A percentile compares a stretch with the other conserved stretches of the same genome.
Evolutionary conservation across 805 yeast genomes (phyloP).

Genomic region (Nakazawaea siamensis): DNA sequence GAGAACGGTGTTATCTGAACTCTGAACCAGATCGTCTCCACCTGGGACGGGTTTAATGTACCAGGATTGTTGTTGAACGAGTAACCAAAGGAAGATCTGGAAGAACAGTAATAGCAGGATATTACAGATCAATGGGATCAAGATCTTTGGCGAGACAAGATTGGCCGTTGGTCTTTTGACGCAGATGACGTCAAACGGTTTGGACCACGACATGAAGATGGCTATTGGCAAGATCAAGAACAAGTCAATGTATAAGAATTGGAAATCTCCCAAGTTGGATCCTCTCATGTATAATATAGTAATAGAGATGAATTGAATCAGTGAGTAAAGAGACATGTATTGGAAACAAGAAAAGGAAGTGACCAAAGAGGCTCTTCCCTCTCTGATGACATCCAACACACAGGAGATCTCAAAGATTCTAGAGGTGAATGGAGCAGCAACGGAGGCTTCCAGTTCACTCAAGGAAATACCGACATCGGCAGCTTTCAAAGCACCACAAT

Average conservation of each 20-base stretch:
- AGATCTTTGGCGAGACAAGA: constrained; percentile 78
- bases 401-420: constrained; percentile 86
- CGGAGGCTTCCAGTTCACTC: constrained; percentile 97
- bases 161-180: constrained; percentile 89
- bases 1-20: constrained; percentile 83
- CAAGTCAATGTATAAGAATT: constrained; percentile 88
- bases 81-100: constrained; percentile 63
- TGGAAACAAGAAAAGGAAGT: constrained; percentile 96
- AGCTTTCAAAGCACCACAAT: constrained; percentile 96
- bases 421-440: constrained; percentile 97
- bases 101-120: constrained; percentile 55
- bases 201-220: constrained; percentile 95
- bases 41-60: constrained; percentile 76
- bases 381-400: constrained; percentile 82
- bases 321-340: constrained; percentile 95
- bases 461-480: constrained; percentile 96
- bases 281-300: constrained; percentile 81
- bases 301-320: constrained; percentile 89
- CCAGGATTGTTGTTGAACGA: constrained; percentile 59
- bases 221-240: constrained; percentile 90
- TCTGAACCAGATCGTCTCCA: constrained; percentile 70
- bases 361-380: constrained; percentile 91
- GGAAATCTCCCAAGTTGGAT: constrained; percentile 92
- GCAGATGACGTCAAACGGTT: constrained; percentile 55
- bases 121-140: constrained; percentile 75